Base-by-base conservation (phyloP, 805 yeast species). In the Candida sonorensis region DNA sequence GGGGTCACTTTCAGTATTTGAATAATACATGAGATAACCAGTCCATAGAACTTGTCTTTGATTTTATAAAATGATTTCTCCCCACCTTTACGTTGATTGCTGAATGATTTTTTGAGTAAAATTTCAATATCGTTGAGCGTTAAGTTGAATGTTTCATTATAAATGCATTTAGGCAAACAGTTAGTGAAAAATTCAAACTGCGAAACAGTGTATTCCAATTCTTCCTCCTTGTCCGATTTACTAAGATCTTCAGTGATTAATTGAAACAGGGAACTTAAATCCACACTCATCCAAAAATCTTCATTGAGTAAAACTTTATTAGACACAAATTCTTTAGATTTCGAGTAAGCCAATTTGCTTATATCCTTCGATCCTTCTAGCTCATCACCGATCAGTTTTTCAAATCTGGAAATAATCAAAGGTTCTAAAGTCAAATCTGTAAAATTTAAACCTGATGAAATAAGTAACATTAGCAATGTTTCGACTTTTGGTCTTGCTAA, bases 1-100 rank as follows among this genome's bases (percentile, higher is more conserved):
- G 30, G 16, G 12, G 36, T 35, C 9, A 45, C 26, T 10, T 40
- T 46, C 14, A 50, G 14, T 7, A 52, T n/a, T 10, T 42, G 27
- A 10, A 14, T 28, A 12, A 37, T 23, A n/a, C 33, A 30, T 3
- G 29, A 25, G 16, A 45, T 23, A 24, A 51, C 46, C 23, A 52
- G 53, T 4, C 69, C 67, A 29, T 38, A 44, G 4, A 62, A 51
- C n/a, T 49, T 55, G 31, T 69, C 72, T 34, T 57, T 63, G 5
- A 61, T 45, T 41, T 67, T 72, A 40, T 71, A 69, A 37, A 67
- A 68, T 29, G 55, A 44, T 13, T 46, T 57, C 12, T 45, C 48
- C n/a, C 36, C 33, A 8, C 45, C 46, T 15, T 27, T 42, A 10
- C 53, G 46, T 10, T 35, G 38, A 4, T 43, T 40, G 12, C 25